Evolutionary conservation across 2,329 filamentous ascomycete species (phyloP).

Genomic region (Scytalidium lignicola): DNA sequence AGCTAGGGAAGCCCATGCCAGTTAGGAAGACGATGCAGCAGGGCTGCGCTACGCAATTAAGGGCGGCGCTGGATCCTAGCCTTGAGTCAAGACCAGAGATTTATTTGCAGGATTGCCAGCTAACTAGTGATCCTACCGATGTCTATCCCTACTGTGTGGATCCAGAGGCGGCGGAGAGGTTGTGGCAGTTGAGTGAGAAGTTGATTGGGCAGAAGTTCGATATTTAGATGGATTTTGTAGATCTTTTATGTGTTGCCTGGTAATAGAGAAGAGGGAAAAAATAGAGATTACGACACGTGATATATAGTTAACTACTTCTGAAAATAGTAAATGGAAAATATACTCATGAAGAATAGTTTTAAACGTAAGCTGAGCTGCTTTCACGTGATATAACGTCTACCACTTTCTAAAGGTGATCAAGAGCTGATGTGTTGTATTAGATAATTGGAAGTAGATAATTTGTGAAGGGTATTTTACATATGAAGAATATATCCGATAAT

Average conservation of each 20-base stretch:
- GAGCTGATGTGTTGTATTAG: too few relatives aligned
- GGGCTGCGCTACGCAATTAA: constrained; percentile 26
- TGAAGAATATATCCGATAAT: too few relatives aligned
- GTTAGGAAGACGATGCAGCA: constrained; percentile 7
- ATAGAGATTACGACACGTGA: too few relatives aligned
- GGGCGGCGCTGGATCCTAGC: constrained; percentile 33
- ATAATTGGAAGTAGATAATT: too few relatives aligned
- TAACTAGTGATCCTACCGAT: constrained; percentile 19
- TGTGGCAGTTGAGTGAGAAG: constrained; percentile 41
- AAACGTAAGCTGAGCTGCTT: too few relatives aligned
- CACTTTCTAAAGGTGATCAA: too few relatives aligned
- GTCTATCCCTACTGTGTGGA: constrained; percentile 4
- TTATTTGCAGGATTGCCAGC: background rate
- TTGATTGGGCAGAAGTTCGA: constrained; percentile 36
- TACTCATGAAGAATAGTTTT: too few relatives aligned
- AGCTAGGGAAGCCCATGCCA: background rate
- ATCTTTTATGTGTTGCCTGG: background rate
- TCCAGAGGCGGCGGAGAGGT: constrained; percentile 29
- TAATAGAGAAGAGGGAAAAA: too few relatives aligned
- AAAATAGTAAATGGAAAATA: too few relatives aligned
- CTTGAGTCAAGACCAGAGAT: constrained; percentile 22
- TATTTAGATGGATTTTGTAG: constrained; percentile 14
- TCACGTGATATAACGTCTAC: too few relatives aligned
- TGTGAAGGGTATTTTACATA: too few relatives aligned
- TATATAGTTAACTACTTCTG: too few relatives aligned